Base-by-base conservation (phyloP, 2,329 filamentous ascomycete genomes). In the Cladosporium sp. region DNA sequence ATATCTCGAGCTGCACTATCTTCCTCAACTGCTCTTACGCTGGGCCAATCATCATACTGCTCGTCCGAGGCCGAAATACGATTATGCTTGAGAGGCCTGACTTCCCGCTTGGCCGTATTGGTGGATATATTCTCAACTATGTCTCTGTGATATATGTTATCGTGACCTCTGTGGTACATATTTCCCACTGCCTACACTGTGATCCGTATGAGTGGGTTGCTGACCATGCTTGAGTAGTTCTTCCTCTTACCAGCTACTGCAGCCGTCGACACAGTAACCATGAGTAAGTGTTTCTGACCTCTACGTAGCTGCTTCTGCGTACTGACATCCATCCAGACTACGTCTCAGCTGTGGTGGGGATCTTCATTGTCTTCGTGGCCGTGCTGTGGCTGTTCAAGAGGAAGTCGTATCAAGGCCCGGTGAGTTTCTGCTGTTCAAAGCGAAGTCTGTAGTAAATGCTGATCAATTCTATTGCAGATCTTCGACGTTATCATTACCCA, bases 1-100 rank as follows among this genome's bases (percentile, higher is more conserved):
- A 62, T 24, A 62, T 62, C 32, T 62, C 59, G 5, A 62, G 47
- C 32, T 62, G 59, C 59, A 62, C 59, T 30, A 62, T 62, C 4
- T 62, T 62, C 47, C 59, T 62, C 28, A 62, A 62, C 47, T 62
- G 59, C 47, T 62, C 59, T 21, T 62, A 62, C 14, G 59, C 59
- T 26, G 59, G 59, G 10, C 59, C 47, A 2, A 62, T 62, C 14
- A 52, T 62, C n/a, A 62, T 62, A 14, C 26, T 54, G 47, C 59
- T 62, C 1, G 30, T 62, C 5, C 44, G 59, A 54, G 59, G 59
- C 7, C 28, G 59, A 2, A 2, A 38, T 11, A n/a, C 47, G 30
- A 54, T 62, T 2, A 36, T 52, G 44, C 18, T 34, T 34, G 59
- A 62, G 47, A 36, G 28, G 12, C 59, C 41, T 1, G 44, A 62